Conservation (phyloP, 768 basidiomycete species). For the Auricularia sp. region DNA sequence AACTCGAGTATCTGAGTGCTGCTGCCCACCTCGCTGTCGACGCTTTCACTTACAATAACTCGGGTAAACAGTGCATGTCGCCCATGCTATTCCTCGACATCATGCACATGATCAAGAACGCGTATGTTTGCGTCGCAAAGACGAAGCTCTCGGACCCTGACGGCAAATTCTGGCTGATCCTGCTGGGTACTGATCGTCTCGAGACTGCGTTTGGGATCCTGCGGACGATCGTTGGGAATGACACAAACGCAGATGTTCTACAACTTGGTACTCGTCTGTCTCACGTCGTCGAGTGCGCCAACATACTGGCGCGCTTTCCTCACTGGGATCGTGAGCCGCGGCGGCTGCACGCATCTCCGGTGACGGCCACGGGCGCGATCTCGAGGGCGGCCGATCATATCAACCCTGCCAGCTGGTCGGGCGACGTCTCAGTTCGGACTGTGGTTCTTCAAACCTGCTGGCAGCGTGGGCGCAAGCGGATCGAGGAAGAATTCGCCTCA, state of each 20-base stretch:
- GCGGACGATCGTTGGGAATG: slow-evolving; percentile 1
- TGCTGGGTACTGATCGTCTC: slow-evolving; percentile 29
- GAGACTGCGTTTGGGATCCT: slow-evolving; percentile 20
- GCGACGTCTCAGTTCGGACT: slow-evolving; percentile 18
- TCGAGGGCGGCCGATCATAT: slow-evolving; percentile 23
- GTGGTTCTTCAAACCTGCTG: slow-evolving; percentile 16
- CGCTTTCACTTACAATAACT: slow-evolving; percentile 10
- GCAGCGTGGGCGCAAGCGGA: not conserved
- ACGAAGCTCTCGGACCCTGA: slow-evolving; percentile 23
- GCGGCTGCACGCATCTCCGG: slow-evolving; percentile 11
- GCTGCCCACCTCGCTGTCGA: slow-evolving; percentile 21
- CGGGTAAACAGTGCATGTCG: slow-evolving; percentile 15
- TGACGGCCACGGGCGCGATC: slow-evolving; percentile 2
- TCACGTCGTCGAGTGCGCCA: slow-evolving; percentile 22
- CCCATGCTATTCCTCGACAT: slow-evolving; percentile 23
- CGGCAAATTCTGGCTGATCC: slow-evolving; percentile 23
- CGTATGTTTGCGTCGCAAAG: slow-evolving; percentile 29
- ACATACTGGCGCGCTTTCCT: slow-evolving; percentile 26
- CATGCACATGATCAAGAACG: slow-evolving; percentile 30
- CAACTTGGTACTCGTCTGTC: slow-evolving; percentile 20
- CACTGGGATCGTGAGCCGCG: slow-evolving; percentile 30
- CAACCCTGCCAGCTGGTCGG: slow-evolving; percentile 26
- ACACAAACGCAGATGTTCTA: slow-evolving; percentile 1
- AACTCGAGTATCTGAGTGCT: slow-evolving; percentile 24
- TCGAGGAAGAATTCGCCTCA: not conserved